Conservation (phyloP, 805 yeast species). For the Teunomyces cretensis region DNA sequence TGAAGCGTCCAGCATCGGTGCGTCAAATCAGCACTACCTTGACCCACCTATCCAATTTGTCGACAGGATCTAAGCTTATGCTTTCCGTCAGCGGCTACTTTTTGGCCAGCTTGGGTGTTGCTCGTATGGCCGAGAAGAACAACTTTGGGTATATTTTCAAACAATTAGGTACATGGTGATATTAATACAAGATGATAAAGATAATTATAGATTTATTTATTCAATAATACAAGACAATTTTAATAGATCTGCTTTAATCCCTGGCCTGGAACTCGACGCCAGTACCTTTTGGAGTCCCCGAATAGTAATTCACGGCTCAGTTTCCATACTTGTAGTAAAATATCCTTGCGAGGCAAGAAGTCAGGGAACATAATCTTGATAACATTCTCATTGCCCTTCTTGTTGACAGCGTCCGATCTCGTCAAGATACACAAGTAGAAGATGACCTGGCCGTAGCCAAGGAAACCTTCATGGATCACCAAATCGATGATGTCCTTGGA, state of each 20-base stretch:
- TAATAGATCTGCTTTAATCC: constrained; percentile 24
- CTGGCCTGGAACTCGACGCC: constrained; percentile 39
- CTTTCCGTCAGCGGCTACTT: constrained; percentile 15
- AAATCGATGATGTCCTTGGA: constrained; percentile 57
- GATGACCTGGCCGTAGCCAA: constrained; percentile 60
- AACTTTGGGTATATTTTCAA: constrained; percentile 28
- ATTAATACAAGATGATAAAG: neutral
- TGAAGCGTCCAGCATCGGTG: neutral
- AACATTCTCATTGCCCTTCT: constrained; percentile 15
- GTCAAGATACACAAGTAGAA: constrained; percentile 63
- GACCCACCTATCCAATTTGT: neutral
- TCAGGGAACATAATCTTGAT: constrained; percentile 42
- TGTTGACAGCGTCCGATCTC: constrained; percentile 20
- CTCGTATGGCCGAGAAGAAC: constrained; percentile 29
- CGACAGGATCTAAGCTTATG: constrained; percentile 1
- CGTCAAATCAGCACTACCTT: constrained; percentile 1
- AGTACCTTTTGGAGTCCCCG: constrained; percentile 27
- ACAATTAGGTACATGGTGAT: constrained; percentile 26
- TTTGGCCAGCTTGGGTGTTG: constrained; percentile 27
- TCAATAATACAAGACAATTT: constrained; percentile 1
- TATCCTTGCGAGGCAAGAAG: constrained; percentile 42
- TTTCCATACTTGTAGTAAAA: constrained; percentile 39
- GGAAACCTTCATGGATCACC: constrained; percentile 74
- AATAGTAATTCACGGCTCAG: constrained; percentile 38
- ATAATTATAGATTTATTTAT: neutral